These are phyloP conservation scores for Blumeria graminis DNA, from an alignment of 2,329 filamentous ascomycete genomes.

Conservation along the genomic window DNA sequence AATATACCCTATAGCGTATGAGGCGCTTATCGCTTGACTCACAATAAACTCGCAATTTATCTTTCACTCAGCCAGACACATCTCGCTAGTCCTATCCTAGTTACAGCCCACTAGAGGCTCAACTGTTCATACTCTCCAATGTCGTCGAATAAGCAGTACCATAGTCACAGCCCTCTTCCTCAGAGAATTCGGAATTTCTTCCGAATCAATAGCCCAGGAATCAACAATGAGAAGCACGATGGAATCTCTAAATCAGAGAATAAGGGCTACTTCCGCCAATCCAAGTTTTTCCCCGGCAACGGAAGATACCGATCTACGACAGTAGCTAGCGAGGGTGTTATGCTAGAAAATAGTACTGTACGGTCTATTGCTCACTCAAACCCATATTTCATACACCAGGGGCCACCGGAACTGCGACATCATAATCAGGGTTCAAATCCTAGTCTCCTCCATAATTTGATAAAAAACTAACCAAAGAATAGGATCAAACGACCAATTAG, in stretches of 20 bases:
- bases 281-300: conserved; percentile 69
- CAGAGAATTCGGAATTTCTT: conserved; percentile 50
- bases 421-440: conserved; percentile 87
- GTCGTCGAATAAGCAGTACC: conserved; percentile 25
- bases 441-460: conserved; percentile 75
- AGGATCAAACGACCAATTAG: conserved; percentile 37
- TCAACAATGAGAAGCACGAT: conserved; percentile 18
- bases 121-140: conserved; percentile 14
- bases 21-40: no score
- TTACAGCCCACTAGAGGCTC: conserved; percentile 9
- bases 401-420: conserved; percentile 75
- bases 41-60: no score
- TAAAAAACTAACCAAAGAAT: conserved; percentile 45
- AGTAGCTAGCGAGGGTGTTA: conserved; percentile 77
- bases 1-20: no score
- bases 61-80: no score
- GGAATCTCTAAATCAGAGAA: conserved; percentile 14
- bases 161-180: conserved; percentile 33
- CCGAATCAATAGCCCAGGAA: conserved; percentile 31
- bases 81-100: no score
- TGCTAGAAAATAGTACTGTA: conserved; percentile 53
- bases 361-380: conserved; percentile 89
- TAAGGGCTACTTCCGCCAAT: conserved; percentile 45
- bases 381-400: conserved; percentile 93
- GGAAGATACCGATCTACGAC: conserved; percentile 74